phyloP scores from a whole-genome alignment of 1,284 basidiomycete species.

The Trametes hirsuta region DNA sequence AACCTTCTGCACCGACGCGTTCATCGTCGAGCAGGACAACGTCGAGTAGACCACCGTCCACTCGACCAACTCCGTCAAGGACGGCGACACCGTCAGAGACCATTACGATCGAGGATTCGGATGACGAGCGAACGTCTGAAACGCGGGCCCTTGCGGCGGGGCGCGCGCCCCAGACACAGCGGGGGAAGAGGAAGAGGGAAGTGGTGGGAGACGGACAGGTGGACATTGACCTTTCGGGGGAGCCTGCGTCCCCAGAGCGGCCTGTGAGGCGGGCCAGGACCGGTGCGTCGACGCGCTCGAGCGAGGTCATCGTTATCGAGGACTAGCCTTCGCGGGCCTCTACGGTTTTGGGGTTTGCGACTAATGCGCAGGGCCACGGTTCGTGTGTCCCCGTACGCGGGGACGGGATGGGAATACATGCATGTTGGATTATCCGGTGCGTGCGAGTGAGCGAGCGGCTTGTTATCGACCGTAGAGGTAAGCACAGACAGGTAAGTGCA shows the following conservation, averaged over 20 bases:
- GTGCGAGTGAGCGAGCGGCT: neutral
- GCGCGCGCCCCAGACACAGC: constrained; percentile 3
- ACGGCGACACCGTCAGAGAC: constrained; percentile 31
- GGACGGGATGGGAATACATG: neutral
- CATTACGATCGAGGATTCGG: constrained; percentile 55
- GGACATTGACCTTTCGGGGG: constrained; percentile 24
- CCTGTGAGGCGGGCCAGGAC: constrained; percentile 20
- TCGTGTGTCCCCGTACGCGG: no score
- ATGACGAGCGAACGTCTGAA: constrained; percentile 40
- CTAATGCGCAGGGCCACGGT: no score
- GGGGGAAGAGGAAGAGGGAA: constrained; percentile 34
- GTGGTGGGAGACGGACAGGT: constrained; percentile 7
- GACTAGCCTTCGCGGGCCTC: constrained; percentile 28
- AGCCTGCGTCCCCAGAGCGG: constrained; percentile 15
- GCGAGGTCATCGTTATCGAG: constrained; percentile 46
- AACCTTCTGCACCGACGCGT: constrained; percentile 20
- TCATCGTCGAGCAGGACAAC: neutral
- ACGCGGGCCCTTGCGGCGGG: constrained; percentile 2
- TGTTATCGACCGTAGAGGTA: no score
- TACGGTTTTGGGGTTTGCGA: no score
- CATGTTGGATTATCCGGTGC: neutral
- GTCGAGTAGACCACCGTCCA: neutral
- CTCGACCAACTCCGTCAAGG: constrained; percentile 16
- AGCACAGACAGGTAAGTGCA: no score
- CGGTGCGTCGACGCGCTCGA: constrained; percentile 6